A percentile compares a stretch with the other conserved stretches of the same genome.
Conservation (phyloP, 371 early-diverging fungal genomes). For the Actinomortierella wolfii region DNA sequence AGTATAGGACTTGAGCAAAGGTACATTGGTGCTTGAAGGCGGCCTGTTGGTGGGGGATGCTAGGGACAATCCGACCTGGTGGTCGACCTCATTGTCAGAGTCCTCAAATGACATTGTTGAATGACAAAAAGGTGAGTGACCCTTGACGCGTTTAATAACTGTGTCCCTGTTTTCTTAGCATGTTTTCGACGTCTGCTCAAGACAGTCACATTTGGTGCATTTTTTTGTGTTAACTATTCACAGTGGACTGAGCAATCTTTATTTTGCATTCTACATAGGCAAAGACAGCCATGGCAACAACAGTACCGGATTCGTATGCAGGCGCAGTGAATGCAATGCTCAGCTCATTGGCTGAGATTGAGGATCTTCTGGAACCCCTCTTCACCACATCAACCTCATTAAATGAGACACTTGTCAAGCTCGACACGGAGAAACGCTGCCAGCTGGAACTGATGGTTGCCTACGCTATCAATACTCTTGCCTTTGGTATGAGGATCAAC, state of each 20-base stretch:
- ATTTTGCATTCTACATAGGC: no score
- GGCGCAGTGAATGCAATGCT: constrained; percentile 28
- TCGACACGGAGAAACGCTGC: constrained; percentile 53
- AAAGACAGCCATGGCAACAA: no score
- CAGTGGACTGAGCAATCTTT: no score
- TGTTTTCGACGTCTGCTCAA: no score
- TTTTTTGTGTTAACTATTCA: no score
- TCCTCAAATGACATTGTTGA: no score
- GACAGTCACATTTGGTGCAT: no score
- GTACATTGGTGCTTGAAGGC: constrained; percentile 29
- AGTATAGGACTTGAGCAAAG: constrained; percentile 47
- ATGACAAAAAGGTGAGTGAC: no score
- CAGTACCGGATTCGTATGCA: no score
- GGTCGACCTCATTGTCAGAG: no score
- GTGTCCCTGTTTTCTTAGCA: no score
- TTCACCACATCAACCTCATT: constrained; percentile 42
- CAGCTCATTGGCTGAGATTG: constrained; percentile 34
- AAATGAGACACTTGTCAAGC: constrained; percentile 51
- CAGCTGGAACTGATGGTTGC: constrained; percentile 59
- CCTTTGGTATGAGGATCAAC: constrained; percentile 50
- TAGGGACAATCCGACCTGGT: background rate
- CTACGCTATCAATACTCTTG: constrained; percentile 57
- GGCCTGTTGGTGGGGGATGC: constrained; percentile 10
- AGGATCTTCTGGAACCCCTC: constrained; percentile 57
- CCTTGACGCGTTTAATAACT: no score